Conservation (phyloP, 768 basidiomycete species). For the Mycena epipterygia region DNA sequence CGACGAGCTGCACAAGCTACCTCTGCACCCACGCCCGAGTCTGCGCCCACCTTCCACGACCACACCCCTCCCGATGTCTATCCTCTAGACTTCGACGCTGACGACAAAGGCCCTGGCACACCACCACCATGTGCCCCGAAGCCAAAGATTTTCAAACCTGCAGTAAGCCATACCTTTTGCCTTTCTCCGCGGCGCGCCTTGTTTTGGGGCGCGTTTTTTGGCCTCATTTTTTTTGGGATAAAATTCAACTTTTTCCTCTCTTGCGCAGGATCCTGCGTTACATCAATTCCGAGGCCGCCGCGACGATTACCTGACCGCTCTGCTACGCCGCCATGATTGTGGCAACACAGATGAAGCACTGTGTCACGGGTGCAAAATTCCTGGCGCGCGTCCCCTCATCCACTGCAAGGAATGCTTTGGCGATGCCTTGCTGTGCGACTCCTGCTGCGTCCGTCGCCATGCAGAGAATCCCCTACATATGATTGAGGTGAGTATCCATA, state of each 20-base stretch:
- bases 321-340: conserved; percentile 2
- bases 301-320: background rate
- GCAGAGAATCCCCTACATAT: conserved; percentile 18
- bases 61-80: background rate
- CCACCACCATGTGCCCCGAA: background rate
- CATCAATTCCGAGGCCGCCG: background rate
- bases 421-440: conserved; percentile 16
- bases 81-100: background rate
- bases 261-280: background rate
- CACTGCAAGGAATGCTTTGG: conserved; percentile 31
- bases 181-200: background rate
- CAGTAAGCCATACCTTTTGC: background rate
- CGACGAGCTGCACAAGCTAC: background rate
- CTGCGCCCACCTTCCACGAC: background rate
- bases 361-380: background rate
- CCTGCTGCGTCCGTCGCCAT: conserved; percentile 24
- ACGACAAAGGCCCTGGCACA: background rate
- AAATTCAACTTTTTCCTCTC: too few relatives aligned
- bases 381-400: background rate
- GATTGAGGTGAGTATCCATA: background rate
- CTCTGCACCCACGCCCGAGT: background rate
- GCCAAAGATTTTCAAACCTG: background rate
- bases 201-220: background rate
- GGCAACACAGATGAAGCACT: too few relatives aligned
- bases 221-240: too few relatives aligned